Evolutionary conservation across 768 basidiomycete genomes (phyloP), one percentile per base, ranked within the genome.

Genomic region (Russula compacta): DNA sequence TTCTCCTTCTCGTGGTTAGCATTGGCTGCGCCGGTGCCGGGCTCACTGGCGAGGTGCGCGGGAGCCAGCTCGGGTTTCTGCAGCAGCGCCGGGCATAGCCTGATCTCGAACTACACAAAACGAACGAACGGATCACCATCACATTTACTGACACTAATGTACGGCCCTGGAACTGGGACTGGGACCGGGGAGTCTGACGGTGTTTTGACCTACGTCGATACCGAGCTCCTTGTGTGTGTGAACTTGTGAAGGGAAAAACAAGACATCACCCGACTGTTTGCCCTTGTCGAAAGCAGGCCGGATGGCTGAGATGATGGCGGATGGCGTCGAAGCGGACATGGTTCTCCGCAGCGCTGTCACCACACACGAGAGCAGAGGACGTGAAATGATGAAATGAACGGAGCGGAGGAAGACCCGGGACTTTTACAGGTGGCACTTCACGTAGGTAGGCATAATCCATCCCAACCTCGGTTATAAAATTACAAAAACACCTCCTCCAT

Each of bases 61-160:
- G 77, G 77, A 33, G 78, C 77, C n/a, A 76, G 75, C 32, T 69
- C 68, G 3, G 84, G 82, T 71, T 97, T 98, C 67, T 90, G 80
- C 67, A 87, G 85, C 44, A 98, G 75, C 0, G 92, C 89, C 12
- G 92, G 89, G 67, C 93, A 97, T 43, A 90, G 73, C 62, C 88
- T 80, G 59, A 98, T 82, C 73, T 95, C 82, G 71, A 90, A 97
- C 95, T 97, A 68, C 11, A 47, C 10, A 33, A 17, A 29, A 12
- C 10, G 11, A 38, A 29, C 12, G n/a, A n/a, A 24, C 8, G 17
- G 6, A 15, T 24, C n/a, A 8, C 35, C 4, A 42, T 14, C 11
- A 35, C 11, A 35, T 42, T 7, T 29, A 29, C 24, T 29, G 24
- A 29, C 24, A 29, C 24, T 29, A 3, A 29, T 29, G 24, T 29